Evolutionary conservation across 2,329 filamentous ascomycete genomes (phyloP).

Genomic region (Neonectria faginata): DNA sequence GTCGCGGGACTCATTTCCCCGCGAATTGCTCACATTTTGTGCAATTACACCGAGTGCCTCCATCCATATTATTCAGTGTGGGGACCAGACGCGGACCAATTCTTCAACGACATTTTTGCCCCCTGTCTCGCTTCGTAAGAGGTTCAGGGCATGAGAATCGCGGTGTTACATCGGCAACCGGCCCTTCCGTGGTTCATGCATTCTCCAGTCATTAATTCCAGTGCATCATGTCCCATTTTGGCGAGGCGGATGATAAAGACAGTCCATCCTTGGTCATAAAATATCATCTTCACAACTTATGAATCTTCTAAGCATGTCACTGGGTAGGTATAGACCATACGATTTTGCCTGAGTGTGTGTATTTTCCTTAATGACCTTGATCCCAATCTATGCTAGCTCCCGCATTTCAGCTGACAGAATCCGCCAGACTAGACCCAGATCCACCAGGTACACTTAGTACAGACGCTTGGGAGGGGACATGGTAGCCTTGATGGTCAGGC

Average conservation of each 20-base stretch:
- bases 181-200: not conserved
- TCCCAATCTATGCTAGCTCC: constrained; percentile 35
- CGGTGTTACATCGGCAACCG: constrained; percentile 14
- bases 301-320: not conserved
- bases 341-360: constrained; percentile 32
- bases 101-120: not conserved
- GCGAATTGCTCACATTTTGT: constrained; percentile 18
- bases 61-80: constrained; percentile 3
- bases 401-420: constrained; percentile 36
- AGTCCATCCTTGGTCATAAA: not conserved
- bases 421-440: constrained; percentile 38
- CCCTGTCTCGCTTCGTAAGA: constrained; percentile 8
- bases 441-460: constrained; percentile 74
- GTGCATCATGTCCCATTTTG: not conserved
- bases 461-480: constrained; percentile 99
- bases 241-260: not conserved
- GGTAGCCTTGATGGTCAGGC: constrained; percentile 99
- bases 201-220: not conserved
- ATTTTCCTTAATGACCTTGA: constrained; percentile 28
- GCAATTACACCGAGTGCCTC: constrained; percentile 11
- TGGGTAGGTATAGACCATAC: not conserved
- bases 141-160: not conserved
- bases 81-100: not conserved
- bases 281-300: not conserved
- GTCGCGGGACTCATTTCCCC: constrained; percentile 23